Conservation (phyloP, 2,329 filamentous ascomycete species). For the Macrophomina phaseolina region DNA sequence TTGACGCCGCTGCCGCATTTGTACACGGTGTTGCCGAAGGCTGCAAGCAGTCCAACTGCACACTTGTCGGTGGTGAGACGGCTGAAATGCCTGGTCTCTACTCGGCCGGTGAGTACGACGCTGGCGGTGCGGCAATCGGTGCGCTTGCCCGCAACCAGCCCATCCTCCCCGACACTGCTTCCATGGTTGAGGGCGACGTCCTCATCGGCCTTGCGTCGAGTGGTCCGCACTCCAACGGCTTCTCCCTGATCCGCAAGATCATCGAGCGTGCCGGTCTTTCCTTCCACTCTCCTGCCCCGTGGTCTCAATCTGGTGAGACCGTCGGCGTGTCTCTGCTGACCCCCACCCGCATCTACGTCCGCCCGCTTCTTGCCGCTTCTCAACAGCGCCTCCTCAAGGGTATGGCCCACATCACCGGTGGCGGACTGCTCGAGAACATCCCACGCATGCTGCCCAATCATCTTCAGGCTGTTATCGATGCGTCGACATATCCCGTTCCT, state of each 20-base stretch:
- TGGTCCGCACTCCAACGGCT: conserved; percentile 95
- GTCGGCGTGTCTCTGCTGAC: conserved; percentile 82
- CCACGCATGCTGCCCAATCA: conserved; percentile 85
- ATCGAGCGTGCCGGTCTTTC: conserved; percentile 73
- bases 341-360: conserved; percentile 94
- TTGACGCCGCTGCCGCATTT: conserved; percentile 79
- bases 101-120: conserved; percentile 86
- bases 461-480: conserved; percentile 82
- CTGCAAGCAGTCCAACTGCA: conserved; percentile 83
- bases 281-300: conserved; percentile 78
- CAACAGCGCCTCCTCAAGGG: conserved; percentile 77
- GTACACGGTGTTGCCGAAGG: conserved; percentile 89
- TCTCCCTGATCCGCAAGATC: conserved; percentile 93
- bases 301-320: conserved; percentile 63
- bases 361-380: conserved; percentile 71
- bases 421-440: conserved; percentile 90
- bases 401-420: conserved; percentile 95
- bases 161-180: conserved; percentile 75
- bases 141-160: conserved; percentile 70
- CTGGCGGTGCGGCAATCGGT: conserved; percentile 87
- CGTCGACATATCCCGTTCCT: conserved; percentile 74
- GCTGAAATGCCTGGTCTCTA: conserved; percentile 99
- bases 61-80: conserved; percentile 94
- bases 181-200: conserved; percentile 83
- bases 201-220: conserved; percentile 84